Conservation (phyloP, 140 eudicot species). For the Erigeron philadelphicus region DNA sequence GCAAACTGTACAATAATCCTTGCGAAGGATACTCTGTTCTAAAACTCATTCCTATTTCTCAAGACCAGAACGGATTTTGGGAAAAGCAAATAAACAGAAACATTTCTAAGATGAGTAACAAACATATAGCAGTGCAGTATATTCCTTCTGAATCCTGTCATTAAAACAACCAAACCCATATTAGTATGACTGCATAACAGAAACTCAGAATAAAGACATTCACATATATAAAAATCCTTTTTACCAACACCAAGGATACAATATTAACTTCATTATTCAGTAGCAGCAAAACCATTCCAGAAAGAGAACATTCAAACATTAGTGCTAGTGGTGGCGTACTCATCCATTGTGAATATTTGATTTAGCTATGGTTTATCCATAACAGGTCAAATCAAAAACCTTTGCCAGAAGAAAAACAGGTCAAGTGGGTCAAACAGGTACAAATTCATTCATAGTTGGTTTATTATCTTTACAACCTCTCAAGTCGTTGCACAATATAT, state of each 20-base stretch:
- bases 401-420: not conserved
- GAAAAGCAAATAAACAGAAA: not conserved
- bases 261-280: not conserved
- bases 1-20: slow-evolving; percentile 28
- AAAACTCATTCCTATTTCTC: slow-evolving; percentile 11
- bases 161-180: slow-evolving; percentile 7
- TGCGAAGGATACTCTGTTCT: slow-evolving; percentile 12
- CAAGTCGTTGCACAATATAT: no score
- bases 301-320: not conserved
- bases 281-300: slow-evolving; percentile 9
- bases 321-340: not conserved
- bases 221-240: not conserved
- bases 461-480: not conserved
- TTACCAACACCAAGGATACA: not conserved
- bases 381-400: not conserved
- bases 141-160: slow-evolving; percentile 15
- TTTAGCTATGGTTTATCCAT: not conserved
- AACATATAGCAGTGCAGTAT: not conserved
- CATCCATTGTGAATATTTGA: not conserved
- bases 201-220: not conserved
- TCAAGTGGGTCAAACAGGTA: not conserved
- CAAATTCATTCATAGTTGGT: not conserved
- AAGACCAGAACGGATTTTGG: not conserved
- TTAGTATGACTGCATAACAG: not conserved
- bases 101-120: not conserved